A percentile compares a stretch with the other conserved stretches of the same genome.
These are phyloP conservation scores for Fusarium citri DNA, from an alignment of 2,329 filamentous ascomycete genomes.

Conservation along the genomic window DNA sequence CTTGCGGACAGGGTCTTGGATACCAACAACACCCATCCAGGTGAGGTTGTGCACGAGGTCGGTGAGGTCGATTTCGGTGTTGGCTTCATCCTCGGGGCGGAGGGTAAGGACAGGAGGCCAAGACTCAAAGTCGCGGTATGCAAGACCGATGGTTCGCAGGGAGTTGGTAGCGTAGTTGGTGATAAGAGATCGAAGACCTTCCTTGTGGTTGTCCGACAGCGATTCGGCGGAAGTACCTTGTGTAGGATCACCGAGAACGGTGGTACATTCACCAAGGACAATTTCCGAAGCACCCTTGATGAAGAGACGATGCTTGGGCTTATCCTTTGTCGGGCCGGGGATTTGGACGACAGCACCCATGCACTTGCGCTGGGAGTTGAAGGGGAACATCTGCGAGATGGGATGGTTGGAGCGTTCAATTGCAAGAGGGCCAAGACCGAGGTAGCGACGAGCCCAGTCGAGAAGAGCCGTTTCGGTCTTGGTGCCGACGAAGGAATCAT, in stretches of 20 bases:
- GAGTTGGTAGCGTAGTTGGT: conserved; percentile 71
- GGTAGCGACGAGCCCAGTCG: conserved; percentile 60
- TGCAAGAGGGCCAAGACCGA: conserved; percentile 60
- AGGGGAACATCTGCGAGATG: conserved; percentile 63
- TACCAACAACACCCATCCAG: conserved; percentile 66
- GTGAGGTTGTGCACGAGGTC: conserved; percentile 58
- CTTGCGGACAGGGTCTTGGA: conserved; percentile 73
- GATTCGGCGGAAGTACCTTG: conserved; percentile 7
- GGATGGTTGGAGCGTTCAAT: conserved; percentile 60
- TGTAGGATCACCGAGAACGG: conserved; percentile 67
- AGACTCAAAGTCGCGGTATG: conserved; percentile 76
- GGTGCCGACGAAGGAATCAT: conserved; percentile 63
- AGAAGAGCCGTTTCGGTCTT: conserved; percentile 68
- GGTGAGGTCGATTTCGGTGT: conserved; percentile 58
- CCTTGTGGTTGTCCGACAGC: conserved; percentile 57
- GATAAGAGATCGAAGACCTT: conserved; percentile 65
- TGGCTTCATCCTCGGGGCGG: conserved; percentile 71
- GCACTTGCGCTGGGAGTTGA: conserved; percentile 65
- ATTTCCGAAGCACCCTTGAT: conserved; percentile 70
- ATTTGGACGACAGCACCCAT: conserved; percentile 67
- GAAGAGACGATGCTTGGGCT: conserved; percentile 58
- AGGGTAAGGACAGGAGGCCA: conserved; percentile 74
- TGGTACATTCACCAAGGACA: conserved; percentile 59
- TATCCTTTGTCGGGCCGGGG: conserved; percentile 45
- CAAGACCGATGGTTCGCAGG: conserved; percentile 77